phyloP scores from a whole-genome alignment of 495 filamentous ascomycete species.

The Penicillium crystallinum region DNA sequence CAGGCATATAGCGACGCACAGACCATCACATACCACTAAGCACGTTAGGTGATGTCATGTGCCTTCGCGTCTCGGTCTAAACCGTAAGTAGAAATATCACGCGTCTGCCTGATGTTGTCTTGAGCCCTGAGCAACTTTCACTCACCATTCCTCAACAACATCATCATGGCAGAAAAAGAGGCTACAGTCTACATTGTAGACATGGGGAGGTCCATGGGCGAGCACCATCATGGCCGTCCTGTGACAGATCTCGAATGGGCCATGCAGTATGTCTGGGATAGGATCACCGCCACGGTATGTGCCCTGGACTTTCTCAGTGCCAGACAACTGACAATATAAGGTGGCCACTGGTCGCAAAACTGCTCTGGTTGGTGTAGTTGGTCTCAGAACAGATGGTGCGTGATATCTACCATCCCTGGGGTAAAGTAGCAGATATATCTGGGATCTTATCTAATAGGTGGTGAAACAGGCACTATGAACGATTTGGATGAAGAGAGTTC shows the following conservation, averaged over 20 bases:
- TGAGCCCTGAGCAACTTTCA: neutral
- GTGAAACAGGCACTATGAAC: constrained; percentile 58
- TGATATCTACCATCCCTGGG: neutral
- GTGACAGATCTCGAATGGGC: constrained; percentile 83
- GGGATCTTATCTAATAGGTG: neutral
- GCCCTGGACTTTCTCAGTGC: neutral
- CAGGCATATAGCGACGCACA: constrained; percentile 12
- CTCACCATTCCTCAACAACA: constrained; percentile 3
- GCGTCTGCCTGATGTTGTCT: constrained; percentile 39
- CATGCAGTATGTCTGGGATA: constrained; percentile 96
- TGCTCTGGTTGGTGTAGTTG: constrained; percentile 72
- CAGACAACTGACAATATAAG: constrained; percentile 25
- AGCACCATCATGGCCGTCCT: constrained; percentile 63
- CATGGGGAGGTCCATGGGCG: constrained; percentile 75
- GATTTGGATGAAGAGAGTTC: constrained; percentile 61
- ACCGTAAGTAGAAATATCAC: constrained; percentile 42
- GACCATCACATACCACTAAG: constrained; percentile 1
- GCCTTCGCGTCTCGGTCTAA: constrained; percentile 28
- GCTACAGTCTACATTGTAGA: constrained; percentile 90
- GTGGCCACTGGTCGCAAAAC: constrained; percentile 81
- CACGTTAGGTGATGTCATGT: constrained; percentile 42
- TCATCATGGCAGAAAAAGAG: constrained; percentile 85
- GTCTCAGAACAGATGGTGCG: constrained; percentile 69
- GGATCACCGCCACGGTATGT: constrained; percentile 71
- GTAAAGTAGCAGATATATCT: too few relatives aligned